Conservation (phyloP, 1,139 yeast species). For the Pneumocystis jirovecii region DNA sequence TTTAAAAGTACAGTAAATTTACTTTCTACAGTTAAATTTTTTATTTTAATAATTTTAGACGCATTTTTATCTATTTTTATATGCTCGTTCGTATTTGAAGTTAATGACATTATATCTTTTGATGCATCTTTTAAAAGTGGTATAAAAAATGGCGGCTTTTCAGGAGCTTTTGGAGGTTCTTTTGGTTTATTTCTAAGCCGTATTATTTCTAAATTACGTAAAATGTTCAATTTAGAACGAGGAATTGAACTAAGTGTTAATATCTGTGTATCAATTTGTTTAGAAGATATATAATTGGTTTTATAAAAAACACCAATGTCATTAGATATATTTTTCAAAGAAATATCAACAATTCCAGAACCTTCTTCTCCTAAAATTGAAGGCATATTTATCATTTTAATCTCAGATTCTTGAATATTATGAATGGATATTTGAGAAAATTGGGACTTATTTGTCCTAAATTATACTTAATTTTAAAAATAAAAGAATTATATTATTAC, state of each 20-base stretch:
- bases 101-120: conserved; percentile 9
- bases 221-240: conserved; percentile 59
- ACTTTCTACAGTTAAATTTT: conserved; percentile 41
- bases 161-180: conserved; percentile 79
- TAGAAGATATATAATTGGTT: conserved; percentile 37
- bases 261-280: conserved; percentile 49
- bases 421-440: conserved; percentile 49
- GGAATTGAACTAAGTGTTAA: conserved; percentile 68
- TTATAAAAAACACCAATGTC: conserved; percentile 23
- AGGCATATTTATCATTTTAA: conserved; percentile 49
- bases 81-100: conserved; percentile 2
- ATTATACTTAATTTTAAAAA: neutral
- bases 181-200: conserved; percentile 73
- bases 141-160: conserved; percentile 69
- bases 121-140: conserved; percentile 11
- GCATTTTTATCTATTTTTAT: neutral
- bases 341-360: conserved; percentile 62
- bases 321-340: conserved; percentile 26
- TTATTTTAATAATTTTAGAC: neutral
- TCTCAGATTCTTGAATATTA: conserved; percentile 49
- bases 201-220: conserved; percentile 69
- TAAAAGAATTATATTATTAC: conserved; percentile 22
- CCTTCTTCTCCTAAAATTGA: conserved; percentile 79
- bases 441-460: conserved; percentile 59
- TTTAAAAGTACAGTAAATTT: conserved; percentile 56